These are phyloP conservation scores for Zygosaccharomyces bisporus DNA, from an alignment of 805 yeast species.

Conservation along the genomic window DNA sequence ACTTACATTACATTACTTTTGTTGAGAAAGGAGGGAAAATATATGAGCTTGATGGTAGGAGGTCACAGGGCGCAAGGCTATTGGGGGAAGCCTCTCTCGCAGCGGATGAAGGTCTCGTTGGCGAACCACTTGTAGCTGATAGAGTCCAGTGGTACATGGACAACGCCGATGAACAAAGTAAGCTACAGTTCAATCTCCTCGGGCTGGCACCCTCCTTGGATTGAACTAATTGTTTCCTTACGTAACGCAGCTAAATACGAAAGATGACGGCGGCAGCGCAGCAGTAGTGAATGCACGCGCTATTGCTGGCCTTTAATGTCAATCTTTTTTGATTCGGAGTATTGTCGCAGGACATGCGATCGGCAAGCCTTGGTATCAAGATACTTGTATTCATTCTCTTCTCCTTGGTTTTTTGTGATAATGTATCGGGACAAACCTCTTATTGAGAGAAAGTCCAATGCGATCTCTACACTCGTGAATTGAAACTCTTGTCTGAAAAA, in stretches of 20 bases:
- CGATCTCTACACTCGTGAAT: slow-evolving; percentile 40
- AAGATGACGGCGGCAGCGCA: too few relatives aligned
- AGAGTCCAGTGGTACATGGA: slow-evolving; percentile 67
- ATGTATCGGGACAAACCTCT: slow-evolving; percentile 39
- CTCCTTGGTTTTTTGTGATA: slow-evolving; percentile 28
- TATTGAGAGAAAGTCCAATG: slow-evolving; percentile 42
- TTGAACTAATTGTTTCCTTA: slow-evolving; percentile 13
- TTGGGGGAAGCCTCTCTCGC: slow-evolving; percentile 42
- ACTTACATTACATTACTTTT: slow-evolving; percentile 76
- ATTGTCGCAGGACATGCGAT: slow-evolving; percentile 37
- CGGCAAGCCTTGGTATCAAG: slow-evolving; percentile 38
- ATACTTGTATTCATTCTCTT: slow-evolving; percentile 31
- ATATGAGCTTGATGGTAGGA: slow-evolving; percentile 86
- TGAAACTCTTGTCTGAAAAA: slow-evolving; percentile 40
- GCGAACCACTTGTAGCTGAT: slow-evolving; percentile 45
- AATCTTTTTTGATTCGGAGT: slow-evolving; percentile 48
- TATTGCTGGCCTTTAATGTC: slow-evolving; percentile 84
- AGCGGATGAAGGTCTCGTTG: slow-evolving; percentile 47
- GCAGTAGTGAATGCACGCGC: neutral
- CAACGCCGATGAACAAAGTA: slow-evolving; percentile 54
- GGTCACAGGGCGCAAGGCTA: slow-evolving; percentile 62
- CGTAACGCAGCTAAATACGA: neutral
- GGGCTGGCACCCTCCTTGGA: slow-evolving; percentile 63
- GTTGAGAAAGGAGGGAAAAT: slow-evolving; percentile 55
- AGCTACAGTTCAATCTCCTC: slow-evolving; percentile 67